phyloP scores from a whole-genome alignment of 345 rosid species.

The Chamaenerion angustifolium region DNA sequence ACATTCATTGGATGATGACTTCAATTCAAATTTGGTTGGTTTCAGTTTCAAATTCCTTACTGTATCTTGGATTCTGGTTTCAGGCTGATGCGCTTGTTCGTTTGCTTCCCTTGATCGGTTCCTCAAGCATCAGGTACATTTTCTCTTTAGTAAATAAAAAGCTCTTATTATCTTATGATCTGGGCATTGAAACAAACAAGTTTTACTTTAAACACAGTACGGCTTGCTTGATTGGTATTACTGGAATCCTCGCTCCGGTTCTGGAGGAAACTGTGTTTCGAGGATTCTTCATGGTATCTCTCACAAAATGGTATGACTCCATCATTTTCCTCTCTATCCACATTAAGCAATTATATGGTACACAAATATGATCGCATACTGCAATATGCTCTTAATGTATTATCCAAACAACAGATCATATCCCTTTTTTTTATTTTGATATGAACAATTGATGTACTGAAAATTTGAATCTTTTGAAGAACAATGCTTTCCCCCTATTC shows the following conservation, averaged over 20 bases:
- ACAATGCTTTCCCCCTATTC: too few relatives aligned
- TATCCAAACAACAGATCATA: too few relatives aligned
- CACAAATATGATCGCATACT: neutral
- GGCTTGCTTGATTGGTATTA: conserved; percentile 72
- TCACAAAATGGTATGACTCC: conserved; percentile 67
- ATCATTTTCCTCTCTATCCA: neutral
- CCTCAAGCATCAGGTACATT: conserved; percentile 46
- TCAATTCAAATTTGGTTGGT: neutral
- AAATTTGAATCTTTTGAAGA: too few relatives aligned
- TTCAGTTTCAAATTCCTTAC: conserved; percentile 20
- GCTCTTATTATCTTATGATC: neutral
- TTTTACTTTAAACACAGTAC: conserved; percentile 29
- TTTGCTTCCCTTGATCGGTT: conserved; percentile 61
- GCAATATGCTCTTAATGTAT: too few relatives aligned
- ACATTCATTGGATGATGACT: neutral
- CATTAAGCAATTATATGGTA: neutral
- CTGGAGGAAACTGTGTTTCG: conserved; percentile 94
- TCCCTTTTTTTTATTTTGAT: too few relatives aligned
- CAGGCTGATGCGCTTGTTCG: conserved; percentile 60
- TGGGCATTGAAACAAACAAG: neutral
- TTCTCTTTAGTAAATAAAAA: neutral
- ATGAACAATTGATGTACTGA: too few relatives aligned
- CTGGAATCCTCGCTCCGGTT: conserved; percentile 84
- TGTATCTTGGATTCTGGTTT: conserved; percentile 4
- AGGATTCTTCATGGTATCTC: conserved; percentile 84